Evolutionary conservation across 1,284 basidiomycete species (phyloP).

Genomic region (Sanghuangporus weigelae): DNA sequence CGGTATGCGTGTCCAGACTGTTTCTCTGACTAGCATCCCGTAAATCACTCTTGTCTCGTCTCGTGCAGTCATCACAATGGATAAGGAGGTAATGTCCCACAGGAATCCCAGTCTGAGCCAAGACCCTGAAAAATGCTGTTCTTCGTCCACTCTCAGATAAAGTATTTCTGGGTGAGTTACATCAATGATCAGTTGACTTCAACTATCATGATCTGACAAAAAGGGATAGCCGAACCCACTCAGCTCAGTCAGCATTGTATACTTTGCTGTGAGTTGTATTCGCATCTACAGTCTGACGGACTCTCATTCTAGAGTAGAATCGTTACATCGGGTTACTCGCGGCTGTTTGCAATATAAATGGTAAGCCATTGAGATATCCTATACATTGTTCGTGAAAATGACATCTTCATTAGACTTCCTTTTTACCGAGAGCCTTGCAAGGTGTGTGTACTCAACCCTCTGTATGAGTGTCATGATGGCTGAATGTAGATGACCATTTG

Average conservation of each 20-base stretch:
- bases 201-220: not conserved
- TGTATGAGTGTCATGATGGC: no score
- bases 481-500: no score
- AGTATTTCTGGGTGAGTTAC: not conserved
- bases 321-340: not conserved
- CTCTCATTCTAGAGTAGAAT: not conserved
- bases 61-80: not conserved
- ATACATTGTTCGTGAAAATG: no score
- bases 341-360: not conserved
- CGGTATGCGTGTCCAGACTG: not conserved
- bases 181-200: not conserved
- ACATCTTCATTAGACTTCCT: no score
- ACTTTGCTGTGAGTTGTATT: not conserved
- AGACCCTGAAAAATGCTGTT: not conserved
- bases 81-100: not conserved
- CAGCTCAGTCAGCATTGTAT: not conserved
- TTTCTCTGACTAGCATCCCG: not conserved
- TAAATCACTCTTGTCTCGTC: not conserved
- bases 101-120: not conserved
- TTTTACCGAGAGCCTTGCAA: not conserved
- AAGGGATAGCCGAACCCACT: not conserved
- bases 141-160: not conserved
- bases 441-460: not conserved
- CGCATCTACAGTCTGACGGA: not conserved
- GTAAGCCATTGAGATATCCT: not conserved